These are phyloP conservation scores for Russula brevipes DNA, from an alignment of 768 basidiomycete species.

Conservation along the genomic window DNA sequence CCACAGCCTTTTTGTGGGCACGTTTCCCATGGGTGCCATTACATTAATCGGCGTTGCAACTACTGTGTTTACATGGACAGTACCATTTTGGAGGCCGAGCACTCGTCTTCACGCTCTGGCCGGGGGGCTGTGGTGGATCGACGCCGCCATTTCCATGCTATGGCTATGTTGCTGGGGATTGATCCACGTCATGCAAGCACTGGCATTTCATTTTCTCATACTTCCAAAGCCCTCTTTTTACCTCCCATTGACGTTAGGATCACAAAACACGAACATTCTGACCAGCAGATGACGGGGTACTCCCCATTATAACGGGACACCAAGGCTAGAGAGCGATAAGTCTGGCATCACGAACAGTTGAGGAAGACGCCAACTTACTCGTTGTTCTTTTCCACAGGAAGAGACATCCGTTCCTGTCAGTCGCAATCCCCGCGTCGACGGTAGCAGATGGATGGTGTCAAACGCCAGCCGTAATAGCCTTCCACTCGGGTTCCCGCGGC, in stretches of 20 bases:
- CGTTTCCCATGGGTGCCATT: constrained; percentile 51
- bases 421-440: no score
- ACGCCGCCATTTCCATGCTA: constrained; percentile 48
- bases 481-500: no score
- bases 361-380: no score
- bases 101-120: constrained; percentile 56
- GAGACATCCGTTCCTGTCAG: no score
- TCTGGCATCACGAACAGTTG: no score
- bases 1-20: constrained; percentile 46
- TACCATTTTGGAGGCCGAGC: constrained; percentile 46
- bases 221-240: not conserved
- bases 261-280: constrained; percentile 45
- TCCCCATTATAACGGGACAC: constrained; percentile 77
- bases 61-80: constrained; percentile 38
- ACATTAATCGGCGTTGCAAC: constrained; percentile 53
- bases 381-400: no score
- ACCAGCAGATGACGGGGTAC: constrained; percentile 61
- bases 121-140: constrained; percentile 68
- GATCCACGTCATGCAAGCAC: constrained; percentile 62
- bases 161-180: constrained; percentile 58
- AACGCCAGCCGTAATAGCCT: no score
- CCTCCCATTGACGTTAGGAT: not conserved
- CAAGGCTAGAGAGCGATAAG: no score
- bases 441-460: no score
- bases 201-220: not conserved